Base-by-base conservation (phyloP, 2,329 filamentous ascomycete species). In the Pleomassaria siparia region DNA sequence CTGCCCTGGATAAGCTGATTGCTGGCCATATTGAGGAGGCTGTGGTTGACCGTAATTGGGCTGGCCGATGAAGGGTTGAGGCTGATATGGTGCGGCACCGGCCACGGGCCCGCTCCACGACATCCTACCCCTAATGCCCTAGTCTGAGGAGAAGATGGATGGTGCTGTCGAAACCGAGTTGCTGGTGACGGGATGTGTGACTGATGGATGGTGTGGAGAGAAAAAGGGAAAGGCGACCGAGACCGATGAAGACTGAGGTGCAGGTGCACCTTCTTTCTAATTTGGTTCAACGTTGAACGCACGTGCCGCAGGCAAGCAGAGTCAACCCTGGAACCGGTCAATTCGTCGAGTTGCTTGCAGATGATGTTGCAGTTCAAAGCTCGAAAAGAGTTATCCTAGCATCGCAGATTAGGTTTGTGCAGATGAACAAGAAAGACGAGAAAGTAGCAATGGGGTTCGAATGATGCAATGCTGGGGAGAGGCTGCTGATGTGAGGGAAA, bases 101-200 rank as follows among this genome's bases (percentile, higher is more conserved):
- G 64, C 56, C 39, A 64, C 58, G 28, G 66, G 63, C 18, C 63
- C 66, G 50, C 55, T 67, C 69, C 69, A 71, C 52, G 68, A 66
- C 69, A 72, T 72, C 36, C 46, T 53, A 53, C 33, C 42, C 47
- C 35, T 41, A 13, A 44, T 2, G 16, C n/a, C 8, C 13, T 21
- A 18, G 15, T 21, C 21, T 33, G 26, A 47, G 20, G 13, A 48
- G 43, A 46, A 48, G 40, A 37, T 29, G 39, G 20, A 39, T 10
- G 26, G 25, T 10, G 20, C 7, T 10, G n/a, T 32, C 11, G 26
- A 20, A 29, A 43, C 24, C 5, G 18, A 32, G n/a, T 29, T 13
- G 33, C 32, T 15, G 35, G 25, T 7, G 36, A 21, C 42, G 35
- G 36, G 40, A 44, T 22, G 7, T 21, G 29, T 20, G n/a, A 37